Evolutionary conservation across 1,284 basidiomycete genomes (phyloP), one percentile per base, ranked within the genome.

Genomic region (Cryptococcus sp.): DNA sequence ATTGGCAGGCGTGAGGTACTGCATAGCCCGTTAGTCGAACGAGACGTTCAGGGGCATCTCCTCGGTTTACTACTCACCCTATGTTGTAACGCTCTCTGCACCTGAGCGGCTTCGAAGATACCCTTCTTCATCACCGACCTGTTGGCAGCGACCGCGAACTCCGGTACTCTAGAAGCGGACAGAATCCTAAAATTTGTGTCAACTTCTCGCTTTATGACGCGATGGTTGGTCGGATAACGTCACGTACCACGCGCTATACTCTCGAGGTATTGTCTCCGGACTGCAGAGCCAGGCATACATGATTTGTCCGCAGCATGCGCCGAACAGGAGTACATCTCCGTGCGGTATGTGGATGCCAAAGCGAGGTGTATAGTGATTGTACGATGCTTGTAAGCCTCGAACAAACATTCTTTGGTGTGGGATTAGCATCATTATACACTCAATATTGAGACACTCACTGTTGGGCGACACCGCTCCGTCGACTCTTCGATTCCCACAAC

Each of bases 261-360:
- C 89, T 42, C 81, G 80, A 6, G 90, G 87, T 27, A 95, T 85
- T 0, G 91, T 90, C 60, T 93, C 91, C 8, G 91, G 92, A 25
- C 88, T 82, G 35, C 91, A 76, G 31, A 95, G 81, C 79, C 88
- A 92, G 0, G 84, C 87, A 73, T 91, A 94, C 80, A 94, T 84
- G 73, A 96, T 95, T 77, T 96, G 93, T 10, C 88, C 88, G 70
- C 88, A 95, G 19, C 88, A 89, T 2, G 93, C 70, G 11, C 88
- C 84, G 71, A 97, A 97, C 10, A 93, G 84, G 19, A 96, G 76
- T 0, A 92, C 83, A 57, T 89, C 89, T 8, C 94, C 94, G 73
- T 93, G 83, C 0, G 93, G 94, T 16, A 99, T 84, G 52, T 82
- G 82, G 57, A 92, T 82, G 25, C 87, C 75, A 6, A 68, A 57